These are phyloP conservation scores for Silybum marianum DNA, from an alignment of 129 eudicot genomes.

Conservation along the genomic window DNA sequence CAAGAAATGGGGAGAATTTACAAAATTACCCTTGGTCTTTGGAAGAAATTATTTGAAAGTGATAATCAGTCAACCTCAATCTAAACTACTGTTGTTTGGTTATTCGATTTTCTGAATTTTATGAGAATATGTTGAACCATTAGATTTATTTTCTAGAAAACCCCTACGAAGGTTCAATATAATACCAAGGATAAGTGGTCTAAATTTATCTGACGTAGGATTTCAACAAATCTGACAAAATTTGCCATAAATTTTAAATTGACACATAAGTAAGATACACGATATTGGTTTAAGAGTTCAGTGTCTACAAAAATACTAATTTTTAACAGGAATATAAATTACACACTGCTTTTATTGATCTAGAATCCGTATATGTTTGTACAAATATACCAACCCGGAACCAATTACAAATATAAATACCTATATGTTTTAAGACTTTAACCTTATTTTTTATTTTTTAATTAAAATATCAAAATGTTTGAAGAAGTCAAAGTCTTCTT, in stretches of 20 bases:
- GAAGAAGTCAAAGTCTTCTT: neutral
- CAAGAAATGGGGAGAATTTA: neutral
- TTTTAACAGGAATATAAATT: neutral
- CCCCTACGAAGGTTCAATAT: neutral
- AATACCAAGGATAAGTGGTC: too few relatives aligned
- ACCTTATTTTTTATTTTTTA: neutral
- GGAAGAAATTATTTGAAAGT: neutral
- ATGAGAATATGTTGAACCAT: neutral
- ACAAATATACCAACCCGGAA: neutral
- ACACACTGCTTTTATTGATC: neutral
- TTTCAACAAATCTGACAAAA: neutral
- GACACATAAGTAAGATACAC: neutral
- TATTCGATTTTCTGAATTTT: neutral
- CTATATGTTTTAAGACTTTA: neutral
- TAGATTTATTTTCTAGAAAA: too few relatives aligned
- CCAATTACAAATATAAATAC: neutral
- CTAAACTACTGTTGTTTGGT: neutral
- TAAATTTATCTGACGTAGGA: neutral
- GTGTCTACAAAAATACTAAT: neutral
- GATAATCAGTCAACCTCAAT: neutral
- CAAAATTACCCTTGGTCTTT: constrained; percentile 7
- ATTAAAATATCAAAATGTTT: neutral
- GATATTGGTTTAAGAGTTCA: neutral
- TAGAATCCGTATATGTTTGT: neutral
- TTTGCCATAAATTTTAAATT: neutral